Evolutionary conservation across 805 yeast species (phyloP), one percentile per base, ranked within the genome.

Genomic region (Wickerhamiella allomyrinae): DNA sequence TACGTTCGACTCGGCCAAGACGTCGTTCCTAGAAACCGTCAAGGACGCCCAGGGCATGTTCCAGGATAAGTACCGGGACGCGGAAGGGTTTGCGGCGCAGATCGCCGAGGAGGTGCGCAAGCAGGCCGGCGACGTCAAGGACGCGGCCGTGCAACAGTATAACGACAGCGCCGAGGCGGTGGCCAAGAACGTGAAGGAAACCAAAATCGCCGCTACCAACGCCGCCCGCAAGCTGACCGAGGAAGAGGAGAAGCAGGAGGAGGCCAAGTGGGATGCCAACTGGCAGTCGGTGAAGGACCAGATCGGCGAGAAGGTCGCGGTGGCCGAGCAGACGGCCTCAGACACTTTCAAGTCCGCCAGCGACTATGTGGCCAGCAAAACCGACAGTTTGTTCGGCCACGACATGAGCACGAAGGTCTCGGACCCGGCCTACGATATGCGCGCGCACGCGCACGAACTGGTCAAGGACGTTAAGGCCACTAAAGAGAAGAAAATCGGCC

Each of bases 121-220:
- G 15, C 17, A 13, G 5, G 39, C 34, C 8, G 31, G 29, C 21
- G 7, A 37, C 39, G 37, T 22, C 17, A 34, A 31, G 24, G 15
- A 27, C 24, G 20, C n/a, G 9, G 31, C 13, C 20, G 35, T 29
- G n/a, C 15, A 8, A 24, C 19, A n/a, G 20, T 19, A 20, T 22
- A 29, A 13, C 15, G 35, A 31, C 37, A 41, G 41, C 27, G 39
- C 35, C 21, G 29, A 37, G 34, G 22, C 29, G 7, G 37, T 37
- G n/a, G 11, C 17, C n/a, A 31, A 20, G 38, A 7, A 29, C 22
- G 33, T 13, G 33, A 13, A 20, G 19, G 35, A 19, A 13, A 24
- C 39, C 10, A 34, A 40, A 25, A 20, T 34, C 27, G 13, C 15
- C n/a, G 14, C 31, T 13, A 17, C 31, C 11, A 11, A 20, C n/a